A percentile compares a stretch with the other conserved stretches of the same genome.
phyloP scores from a whole-genome alignment of 2,329 filamentous ascomycete genomes.

The Curvularia lunata region DNA sequence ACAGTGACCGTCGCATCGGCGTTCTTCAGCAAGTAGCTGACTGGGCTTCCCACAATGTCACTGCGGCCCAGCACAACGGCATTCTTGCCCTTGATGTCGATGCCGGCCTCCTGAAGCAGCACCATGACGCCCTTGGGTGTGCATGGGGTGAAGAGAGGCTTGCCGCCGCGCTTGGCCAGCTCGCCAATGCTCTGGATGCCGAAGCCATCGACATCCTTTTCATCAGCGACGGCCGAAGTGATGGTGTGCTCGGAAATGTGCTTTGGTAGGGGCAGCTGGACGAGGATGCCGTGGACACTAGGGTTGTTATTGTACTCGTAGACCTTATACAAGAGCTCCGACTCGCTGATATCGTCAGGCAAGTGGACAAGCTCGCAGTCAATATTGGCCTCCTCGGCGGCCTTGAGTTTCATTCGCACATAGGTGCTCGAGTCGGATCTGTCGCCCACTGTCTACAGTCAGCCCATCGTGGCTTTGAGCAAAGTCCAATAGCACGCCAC shows the following conservation, averaged over 20 bases:
- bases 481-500: conserved; percentile 32
- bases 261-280: conserved; percentile 88
- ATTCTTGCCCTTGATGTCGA: conserved; percentile 86
- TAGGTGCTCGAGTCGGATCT: conserved; percentile 95
- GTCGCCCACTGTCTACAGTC: conserved; percentile 72
- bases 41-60: conserved; percentile 96
- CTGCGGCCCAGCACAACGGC: conserved; percentile 94
- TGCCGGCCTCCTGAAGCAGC: conserved; percentile 80
- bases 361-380: conserved; percentile 85
- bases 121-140: conserved; percentile 98
- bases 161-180: conserved; percentile 91
- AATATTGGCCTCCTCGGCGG: conserved; percentile 93
- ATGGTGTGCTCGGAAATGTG: conserved; percentile 89
- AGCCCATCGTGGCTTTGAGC: conserved; percentile 4
- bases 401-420: conserved; percentile 99
- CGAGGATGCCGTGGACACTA: conserved; percentile 85
- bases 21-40: conserved; percentile 93
- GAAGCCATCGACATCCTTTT: conserved; percentile 98
- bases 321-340: conserved; percentile 85
- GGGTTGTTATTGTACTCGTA: conserved; percentile 84
- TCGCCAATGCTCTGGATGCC: conserved; percentile 94
- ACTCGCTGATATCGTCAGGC: conserved; percentile 78
- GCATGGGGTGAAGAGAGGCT: conserved; percentile 89
- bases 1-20: conserved; percentile 96
- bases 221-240: conserved; percentile 87